These are phyloP conservation scores for Trichoderma guizhouense DNA, from an alignment of 2,329 filamentous ascomycete species.

Conservation along the genomic window DNA sequence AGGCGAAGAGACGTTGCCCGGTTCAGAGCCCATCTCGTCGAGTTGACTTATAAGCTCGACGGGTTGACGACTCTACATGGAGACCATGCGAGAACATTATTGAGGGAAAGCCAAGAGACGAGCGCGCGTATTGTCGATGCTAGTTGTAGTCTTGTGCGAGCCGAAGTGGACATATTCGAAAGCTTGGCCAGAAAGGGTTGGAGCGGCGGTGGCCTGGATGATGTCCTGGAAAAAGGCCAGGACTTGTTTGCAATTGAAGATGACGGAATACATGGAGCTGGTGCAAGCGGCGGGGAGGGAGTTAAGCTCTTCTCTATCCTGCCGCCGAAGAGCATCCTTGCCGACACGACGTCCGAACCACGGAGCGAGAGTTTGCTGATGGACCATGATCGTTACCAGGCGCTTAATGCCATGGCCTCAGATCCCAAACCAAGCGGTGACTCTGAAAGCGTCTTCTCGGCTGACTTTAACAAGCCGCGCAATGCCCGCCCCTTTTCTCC, in stretches of 20 bases:
- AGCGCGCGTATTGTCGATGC: constrained; percentile 61
- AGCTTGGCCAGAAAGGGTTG: constrained; percentile 64
- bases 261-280: constrained; percentile 31
- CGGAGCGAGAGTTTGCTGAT: constrained; percentile 51
- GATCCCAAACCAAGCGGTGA: constrained; percentile 36
- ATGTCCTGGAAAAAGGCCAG: constrained; percentile 60
- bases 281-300: constrained; percentile 33
- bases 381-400: constrained; percentile 55
- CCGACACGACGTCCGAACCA: constrained; percentile 45
- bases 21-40: constrained; percentile 61
- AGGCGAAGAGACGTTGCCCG: constrained; percentile 57
- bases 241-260: constrained; percentile 55
- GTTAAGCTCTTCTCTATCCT: constrained; percentile 62
- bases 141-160: constrained; percentile 61
- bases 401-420: constrained; percentile 47
- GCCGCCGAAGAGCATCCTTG: constrained; percentile 61
- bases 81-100: constrained; percentile 55
- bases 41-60: constrained; percentile 60
- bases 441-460: constrained; percentile 49
- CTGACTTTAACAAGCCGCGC: constrained; percentile 52
- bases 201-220: constrained; percentile 64
- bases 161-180: constrained; percentile 69
- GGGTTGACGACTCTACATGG: constrained; percentile 59
- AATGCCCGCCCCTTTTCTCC: constrained; percentile 60
- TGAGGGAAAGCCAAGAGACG: constrained; percentile 63